phyloP scores from a whole-genome alignment of 2,329 filamentous ascomycete genomes.

The Penicillium sumatraense region DNA sequence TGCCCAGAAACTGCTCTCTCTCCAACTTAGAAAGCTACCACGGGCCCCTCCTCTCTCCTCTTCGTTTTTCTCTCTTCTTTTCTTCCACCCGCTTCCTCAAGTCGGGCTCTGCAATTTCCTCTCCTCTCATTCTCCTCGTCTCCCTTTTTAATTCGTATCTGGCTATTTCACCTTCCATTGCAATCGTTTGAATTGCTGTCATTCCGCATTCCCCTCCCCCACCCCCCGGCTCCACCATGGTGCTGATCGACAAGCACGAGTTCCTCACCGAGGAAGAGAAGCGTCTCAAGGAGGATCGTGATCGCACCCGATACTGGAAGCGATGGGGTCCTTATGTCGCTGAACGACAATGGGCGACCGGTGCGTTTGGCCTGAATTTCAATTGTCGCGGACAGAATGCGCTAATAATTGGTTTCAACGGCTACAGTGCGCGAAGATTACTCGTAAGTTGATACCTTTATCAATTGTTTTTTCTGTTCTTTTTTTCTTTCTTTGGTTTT shows the following conservation, averaged over 20 bases:
- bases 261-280: slow-evolving; percentile 90
- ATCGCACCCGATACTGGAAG: slow-evolving; percentile 93
- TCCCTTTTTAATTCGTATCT: not conserved
- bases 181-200: slow-evolving; percentile 6
- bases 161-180: slow-evolving; percentile 1
- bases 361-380: slow-evolving; percentile 51
- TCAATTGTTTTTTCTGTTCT: too few relatives aligned
- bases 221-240: slow-evolving; percentile 62
- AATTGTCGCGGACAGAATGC: not conserved
- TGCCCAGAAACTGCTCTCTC: too few relatives aligned
- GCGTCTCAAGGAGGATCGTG: slow-evolving; percentile 81
- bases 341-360: slow-evolving; percentile 94
- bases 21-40: not conserved
- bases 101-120: not conserved
- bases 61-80: not conserved
- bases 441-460: too few relatives aligned
- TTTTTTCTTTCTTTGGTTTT: too few relatives aligned
- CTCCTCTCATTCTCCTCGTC: not conserved
- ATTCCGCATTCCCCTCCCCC: slow-evolving; percentile 1
- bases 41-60: slow-evolving; percentile 3
- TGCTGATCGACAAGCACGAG: slow-evolving; percentile 84
- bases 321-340: slow-evolving; percentile 95
- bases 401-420: slow-evolving; percentile 32
- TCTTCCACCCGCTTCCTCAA: not conserved
- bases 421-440: slow-evolving; percentile 85